phyloP scores from a whole-genome alignment of 164 flowering plant genomes.

The Stephania cephalantha region DNA sequence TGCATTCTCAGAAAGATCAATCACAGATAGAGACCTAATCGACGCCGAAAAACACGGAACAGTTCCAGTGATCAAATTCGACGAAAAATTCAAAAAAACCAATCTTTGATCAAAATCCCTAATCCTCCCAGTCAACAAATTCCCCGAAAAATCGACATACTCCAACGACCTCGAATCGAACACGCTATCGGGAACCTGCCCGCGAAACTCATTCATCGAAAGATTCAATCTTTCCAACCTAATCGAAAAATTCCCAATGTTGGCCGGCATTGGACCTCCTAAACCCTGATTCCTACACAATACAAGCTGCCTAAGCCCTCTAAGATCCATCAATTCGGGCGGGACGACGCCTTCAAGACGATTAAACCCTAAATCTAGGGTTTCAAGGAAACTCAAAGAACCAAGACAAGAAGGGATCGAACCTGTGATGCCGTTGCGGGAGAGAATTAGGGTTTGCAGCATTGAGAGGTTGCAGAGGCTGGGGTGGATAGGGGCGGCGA shows the following conservation, averaged over 20 bases:
- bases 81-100: conserved; percentile 45
- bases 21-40: conserved; percentile 39
- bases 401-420: conserved; percentile 59
- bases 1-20: conserved; percentile 59
- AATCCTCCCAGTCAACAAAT: conserved; percentile 47
- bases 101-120: conserved; percentile 48
- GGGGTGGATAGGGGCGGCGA: conserved; percentile 58
- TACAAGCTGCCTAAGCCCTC: conserved; percentile 34
- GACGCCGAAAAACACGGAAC: conserved; percentile 64
- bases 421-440: conserved; percentile 45
- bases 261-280: conserved; percentile 45
- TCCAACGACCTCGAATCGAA: conserved; percentile 38
- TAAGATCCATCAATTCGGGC: conserved; percentile 27
- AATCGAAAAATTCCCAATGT: conserved; percentile 62
- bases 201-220: conserved; percentile 40
- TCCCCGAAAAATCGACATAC: conserved; percentile 54
- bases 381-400: conserved; percentile 26
- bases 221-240: conserved; percentile 48
- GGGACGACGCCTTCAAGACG: conserved; percentile 50
- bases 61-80: conserved; percentile 66
- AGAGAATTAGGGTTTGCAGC: conserved; percentile 43
- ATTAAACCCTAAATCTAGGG: conserved; percentile 56
- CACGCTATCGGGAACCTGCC: conserved; percentile 59
- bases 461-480: conserved; percentile 44
- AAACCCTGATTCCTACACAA: conserved; percentile 41